Conservation (phyloP, 768 basidiomycete species). For the Collybia sp. region DNA sequence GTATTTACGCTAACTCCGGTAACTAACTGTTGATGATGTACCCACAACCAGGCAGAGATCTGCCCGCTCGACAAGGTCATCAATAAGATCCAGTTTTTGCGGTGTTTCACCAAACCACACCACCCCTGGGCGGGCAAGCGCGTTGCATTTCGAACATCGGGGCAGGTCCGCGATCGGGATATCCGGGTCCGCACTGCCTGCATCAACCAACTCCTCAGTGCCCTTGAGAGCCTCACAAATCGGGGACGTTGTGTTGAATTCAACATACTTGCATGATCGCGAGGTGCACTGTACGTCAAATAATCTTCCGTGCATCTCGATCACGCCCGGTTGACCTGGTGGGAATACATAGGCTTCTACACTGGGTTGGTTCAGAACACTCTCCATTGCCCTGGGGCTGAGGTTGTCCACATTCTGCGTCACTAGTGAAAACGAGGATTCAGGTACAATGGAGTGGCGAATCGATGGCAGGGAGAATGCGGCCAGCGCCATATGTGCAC, state of each 20-base stretch:
- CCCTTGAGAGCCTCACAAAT: conserved; percentile 40
- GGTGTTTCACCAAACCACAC: conserved; percentile 57
- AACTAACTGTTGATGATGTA: conserved; percentile 45
- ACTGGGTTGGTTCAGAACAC: conserved; percentile 15
- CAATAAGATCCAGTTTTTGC: conserved; percentile 31
- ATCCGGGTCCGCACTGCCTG: conserved; percentile 25
- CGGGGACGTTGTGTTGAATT: conserved; percentile 36
- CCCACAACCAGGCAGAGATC: conserved; percentile 53
- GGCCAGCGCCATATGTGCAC: conserved; percentile 51
- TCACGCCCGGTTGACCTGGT: conserved; percentile 19
- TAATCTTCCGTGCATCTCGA: conserved; percentile 63
- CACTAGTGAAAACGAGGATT: conserved; percentile 42
- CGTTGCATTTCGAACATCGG: conserved; percentile 36
- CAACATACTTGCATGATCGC: conserved; percentile 30
- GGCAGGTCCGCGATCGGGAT: conserved; percentile 37
- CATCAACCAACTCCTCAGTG: conserved; percentile 34
- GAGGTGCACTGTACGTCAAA: conserved; percentile 50
- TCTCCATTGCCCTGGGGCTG: conserved; percentile 31
- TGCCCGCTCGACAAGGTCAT: conserved; percentile 33
- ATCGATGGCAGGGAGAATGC: conserved; percentile 33
- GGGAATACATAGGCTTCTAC: not conserved
- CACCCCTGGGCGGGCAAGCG: conserved; percentile 45
- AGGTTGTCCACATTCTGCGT: conserved; percentile 66
- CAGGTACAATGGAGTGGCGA: conserved; percentile 33
- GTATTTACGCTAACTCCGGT: not conserved